Conservation (phyloP, 163 green algal species). For the Prototheca wickerhamii region DNA sequence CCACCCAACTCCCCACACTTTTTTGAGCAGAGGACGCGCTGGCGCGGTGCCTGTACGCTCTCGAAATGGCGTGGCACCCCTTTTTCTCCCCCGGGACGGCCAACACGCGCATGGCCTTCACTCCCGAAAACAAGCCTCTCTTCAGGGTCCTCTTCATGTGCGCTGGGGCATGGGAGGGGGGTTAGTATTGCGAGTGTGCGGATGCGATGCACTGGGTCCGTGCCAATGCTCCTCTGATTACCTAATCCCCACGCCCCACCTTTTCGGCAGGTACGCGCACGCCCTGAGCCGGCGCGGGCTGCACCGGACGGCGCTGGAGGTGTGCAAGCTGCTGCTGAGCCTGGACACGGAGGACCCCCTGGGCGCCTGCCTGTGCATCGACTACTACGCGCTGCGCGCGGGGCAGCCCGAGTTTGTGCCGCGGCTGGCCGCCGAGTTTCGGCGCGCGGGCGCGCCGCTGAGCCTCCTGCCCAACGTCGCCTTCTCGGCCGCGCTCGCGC, state of each 20-base stretch:
- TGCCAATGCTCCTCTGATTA: neutral
- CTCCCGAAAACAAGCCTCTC: slow-evolving; percentile 65
- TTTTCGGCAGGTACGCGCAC: slow-evolving; percentile 30
- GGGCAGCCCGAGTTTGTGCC: slow-evolving; percentile 38
- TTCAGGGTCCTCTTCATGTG: slow-evolving; percentile 73
- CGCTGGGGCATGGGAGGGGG: neutral
- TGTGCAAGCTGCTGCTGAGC: slow-evolving; percentile 81
- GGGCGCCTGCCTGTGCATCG: slow-evolving; percentile 67
- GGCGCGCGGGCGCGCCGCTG: slow-evolving; percentile 38
- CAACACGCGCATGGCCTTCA: slow-evolving; percentile 49
- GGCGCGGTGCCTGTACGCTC: slow-evolving; percentile 63
- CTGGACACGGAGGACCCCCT: slow-evolving; percentile 76
- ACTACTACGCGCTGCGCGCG: slow-evolving; percentile 76
- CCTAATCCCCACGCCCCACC: neutral
- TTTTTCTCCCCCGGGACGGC: slow-evolving; percentile 27
- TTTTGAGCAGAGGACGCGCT: slow-evolving; percentile 66
- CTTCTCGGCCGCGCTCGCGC: slow-evolving; percentile 59
- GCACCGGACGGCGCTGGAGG: slow-evolving; percentile 83
- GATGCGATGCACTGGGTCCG: neutral
- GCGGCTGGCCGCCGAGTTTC: slow-evolving; percentile 44
- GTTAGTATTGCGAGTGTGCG: neutral
- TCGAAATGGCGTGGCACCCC: slow-evolving; percentile 41
- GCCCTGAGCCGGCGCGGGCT: slow-evolving; percentile 70
- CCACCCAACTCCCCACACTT: too few relatives aligned
- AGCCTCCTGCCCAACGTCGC: slow-evolving; percentile 72